Base-by-base conservation (phyloP, 2,329 filamentous ascomycete species). In the Penicillium olsonii region DNA sequence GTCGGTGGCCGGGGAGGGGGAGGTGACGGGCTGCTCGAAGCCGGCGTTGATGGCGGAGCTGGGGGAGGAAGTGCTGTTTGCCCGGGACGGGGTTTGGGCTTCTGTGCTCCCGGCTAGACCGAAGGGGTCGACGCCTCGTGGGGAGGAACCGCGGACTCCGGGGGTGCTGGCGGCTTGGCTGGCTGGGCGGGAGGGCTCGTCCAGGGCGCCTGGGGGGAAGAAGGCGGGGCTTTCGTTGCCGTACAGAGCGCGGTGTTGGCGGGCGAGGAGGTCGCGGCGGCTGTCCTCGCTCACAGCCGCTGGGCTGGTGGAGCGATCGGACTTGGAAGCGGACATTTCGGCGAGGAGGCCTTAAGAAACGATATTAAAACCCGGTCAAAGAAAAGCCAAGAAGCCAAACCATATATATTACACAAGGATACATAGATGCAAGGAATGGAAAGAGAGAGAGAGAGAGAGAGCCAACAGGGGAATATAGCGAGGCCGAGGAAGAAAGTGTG, bases 221-320 rank as follows among this genome's bases (percentile, higher is more conserved):
- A 90, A 87, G 43, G 81, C 74, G 31, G 81, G 78, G 58, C 67
- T 89, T 50, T 81, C 80, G 64, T 84, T 90, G 68, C 91, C 90
- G 73, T 97, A 99, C 60, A 99, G 77, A 58, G 92, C 92, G 73
- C 87, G 92, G 74, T 95, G 91, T 76, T 97, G 94, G 68, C 92
- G 92, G 62, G 92, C 89, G 73, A 97, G 95, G 71, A 97, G 81
- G 64, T 97, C 92, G 64, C 92, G 90, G 64, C 92, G 92, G 67
- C 96, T 92, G 65, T 96, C 92, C 77, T 97, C 94, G 69, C 87
- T 95, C 87, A 96, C 88, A 63, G 86, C 82, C 70, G 84, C 85
- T 45, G 90, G 90, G 76, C 89, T 94, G 76, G 91, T 82, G 64
- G 89, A 87, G 70, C 90, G 88, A 67, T 94, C 90, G 69, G 87